Evolutionary conservation across 768 basidiomycete genomes (phyloP), one percentile per base, ranked within the genome.

Genomic region (Lentinula sp.): DNA sequence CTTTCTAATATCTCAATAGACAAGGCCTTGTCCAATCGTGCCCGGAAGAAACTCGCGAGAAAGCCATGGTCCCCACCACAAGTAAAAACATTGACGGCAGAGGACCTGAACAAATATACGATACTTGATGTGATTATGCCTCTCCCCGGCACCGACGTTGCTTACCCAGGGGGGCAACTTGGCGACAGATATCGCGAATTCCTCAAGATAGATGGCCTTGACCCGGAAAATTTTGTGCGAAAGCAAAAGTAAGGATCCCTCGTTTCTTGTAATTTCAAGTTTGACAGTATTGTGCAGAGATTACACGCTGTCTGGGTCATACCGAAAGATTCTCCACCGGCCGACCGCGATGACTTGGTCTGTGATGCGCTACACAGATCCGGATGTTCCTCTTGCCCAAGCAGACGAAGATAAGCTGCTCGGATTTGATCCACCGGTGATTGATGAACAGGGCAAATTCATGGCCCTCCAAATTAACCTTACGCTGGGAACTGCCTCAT

Each of bases 111-210:
- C 67, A 85, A 89, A 60, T 90, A 95, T 73, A 84, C 87, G 15
- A 93, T 98, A 63, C 93, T 93, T 68, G 96, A 99, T 73, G 91
- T 98, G 60, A 85, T 98, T 63, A 93, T 98, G 88, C 95, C 97
- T n/a, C 77, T 98, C 18, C 95, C 97, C 33, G 97, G 97, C 3
- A 93, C 86, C 64, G 93, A 96, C 68, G 93, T 98, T 18, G 88
- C 89, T 37, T 98, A 93, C 71, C 97, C 97, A 0, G 90, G 88
- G 3, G 95, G 95, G 12, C 66, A 77, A 18, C 83, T 98, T n/a
- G 93, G 95, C 28, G 88, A 95, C 66, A 81, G 85, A 55, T 98
- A 96, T 72, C 80, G 79, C 62, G 85, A 90, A 68, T 94, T 91
- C 69, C 79, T 99, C 65, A 78, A 75, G 62, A 80, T 83, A 67